phyloP scores from a whole-genome alignment of 2,329 filamentous ascomycete species.

The Zymoseptoria brevis region DNA sequence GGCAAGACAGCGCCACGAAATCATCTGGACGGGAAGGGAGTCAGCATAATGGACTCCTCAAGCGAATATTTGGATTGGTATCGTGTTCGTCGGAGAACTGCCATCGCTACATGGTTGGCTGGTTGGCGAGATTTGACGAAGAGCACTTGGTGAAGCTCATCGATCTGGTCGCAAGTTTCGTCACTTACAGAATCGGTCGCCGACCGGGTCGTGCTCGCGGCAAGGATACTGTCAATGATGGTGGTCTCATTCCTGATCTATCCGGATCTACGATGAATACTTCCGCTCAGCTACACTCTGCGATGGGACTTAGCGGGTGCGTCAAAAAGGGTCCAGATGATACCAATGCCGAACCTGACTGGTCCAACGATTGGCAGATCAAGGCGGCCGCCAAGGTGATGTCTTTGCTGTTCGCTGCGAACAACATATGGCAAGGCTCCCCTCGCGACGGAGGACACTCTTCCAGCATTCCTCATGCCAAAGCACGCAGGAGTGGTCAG shows the following conservation, averaged over 20 bases:
- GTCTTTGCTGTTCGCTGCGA: conserved; percentile 73
- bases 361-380: conserved; percentile 84
- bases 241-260: conserved; percentile 67
- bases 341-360: conserved; percentile 49
- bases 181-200: conserved; percentile 70
- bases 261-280: conserved; percentile 53
- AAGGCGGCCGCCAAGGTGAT: conserved; percentile 72
- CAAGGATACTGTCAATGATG: conserved; percentile 47
- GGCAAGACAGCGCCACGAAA: conserved; percentile 18
- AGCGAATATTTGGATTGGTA: conserved; percentile 71
- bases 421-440: conserved; percentile 47
- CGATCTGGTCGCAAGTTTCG: conserved; percentile 67
- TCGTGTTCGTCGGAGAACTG: conserved; percentile 68
- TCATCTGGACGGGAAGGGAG: conserved; percentile 42
- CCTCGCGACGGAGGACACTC: conserved; percentile 5
- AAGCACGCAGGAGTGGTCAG: conserved; percentile 43
- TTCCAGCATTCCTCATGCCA: conserved; percentile 12
- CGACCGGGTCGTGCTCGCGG: conserved; percentile 60
- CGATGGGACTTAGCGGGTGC: conserved; percentile 51
- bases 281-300: conserved; percentile 67
- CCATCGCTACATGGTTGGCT: conserved; percentile 67
- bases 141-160: conserved; percentile 63
- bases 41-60: conserved; percentile 75
- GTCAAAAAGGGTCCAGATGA: conserved; percentile 44
- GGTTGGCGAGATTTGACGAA: conserved; percentile 66